Conservation (phyloP, 2,329 filamentous ascomycete genomes). For the Cladosporium phlei region DNA sequence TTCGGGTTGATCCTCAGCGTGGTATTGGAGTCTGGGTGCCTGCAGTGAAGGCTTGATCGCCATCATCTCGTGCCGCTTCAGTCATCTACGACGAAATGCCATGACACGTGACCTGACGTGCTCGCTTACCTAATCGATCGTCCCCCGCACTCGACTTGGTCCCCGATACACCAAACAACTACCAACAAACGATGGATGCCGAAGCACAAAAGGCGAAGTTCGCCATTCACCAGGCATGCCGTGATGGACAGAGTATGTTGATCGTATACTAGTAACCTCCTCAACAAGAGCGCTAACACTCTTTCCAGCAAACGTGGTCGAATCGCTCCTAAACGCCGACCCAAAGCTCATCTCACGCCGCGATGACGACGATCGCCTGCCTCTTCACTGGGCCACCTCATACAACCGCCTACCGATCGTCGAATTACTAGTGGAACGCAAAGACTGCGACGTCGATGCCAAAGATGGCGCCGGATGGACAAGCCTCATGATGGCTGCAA, state of each 20-base stretch:
- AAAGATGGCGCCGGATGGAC: conserved; percentile 80
- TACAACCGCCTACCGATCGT: conserved; percentile 75
- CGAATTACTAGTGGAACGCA: conserved; percentile 63
- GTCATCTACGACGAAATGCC: no score
- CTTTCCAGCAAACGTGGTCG: conserved; percentile 59
- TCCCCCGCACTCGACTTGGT: conserved; percentile 7
- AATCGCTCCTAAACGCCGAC: conserved; percentile 72
- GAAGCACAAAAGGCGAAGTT: conserved; percentile 55
- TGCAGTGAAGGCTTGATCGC: not conserved
- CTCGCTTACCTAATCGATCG: no score
- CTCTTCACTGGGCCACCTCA: conserved; percentile 91
- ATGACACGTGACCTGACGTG: conserved; percentile 5
- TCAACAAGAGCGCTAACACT: not conserved
- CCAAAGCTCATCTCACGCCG: conserved; percentile 67
- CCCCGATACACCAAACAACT: conserved; percentile 1
- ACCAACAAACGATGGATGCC: conserved; percentile 23
- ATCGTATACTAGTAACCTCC: not conserved
- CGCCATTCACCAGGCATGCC: conserved; percentile 79
- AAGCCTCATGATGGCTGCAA: conserved; percentile 75
- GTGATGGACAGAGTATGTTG: conserved; percentile 72
- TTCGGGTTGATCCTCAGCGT: conserved; percentile 52
- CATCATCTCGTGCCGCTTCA: no score
- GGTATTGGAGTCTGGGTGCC: conserved; percentile 40
- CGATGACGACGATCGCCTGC: conserved; percentile 83
- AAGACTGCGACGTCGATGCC: conserved; percentile 77